phyloP scores from a whole-genome alignment of 1,284 basidiomycete species.

The Trichosporon asahii region DNA sequence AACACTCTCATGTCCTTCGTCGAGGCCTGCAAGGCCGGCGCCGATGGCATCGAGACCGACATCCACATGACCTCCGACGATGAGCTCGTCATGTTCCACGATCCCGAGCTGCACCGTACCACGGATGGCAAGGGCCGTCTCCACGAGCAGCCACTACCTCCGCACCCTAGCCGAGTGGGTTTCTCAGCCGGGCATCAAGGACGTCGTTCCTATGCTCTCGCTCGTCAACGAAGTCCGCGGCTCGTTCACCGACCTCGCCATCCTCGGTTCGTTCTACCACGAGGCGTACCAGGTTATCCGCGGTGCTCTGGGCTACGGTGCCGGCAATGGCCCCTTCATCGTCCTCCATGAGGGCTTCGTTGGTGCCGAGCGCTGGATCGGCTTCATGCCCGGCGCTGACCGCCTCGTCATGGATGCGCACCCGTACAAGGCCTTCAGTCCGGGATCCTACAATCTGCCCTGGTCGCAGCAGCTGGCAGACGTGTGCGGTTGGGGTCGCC shows the following conservation, averaged over 20 bases:
- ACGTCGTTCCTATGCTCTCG: constrained; percentile 37
- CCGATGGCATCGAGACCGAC: constrained; percentile 95
- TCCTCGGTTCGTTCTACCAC: constrained; percentile 54
- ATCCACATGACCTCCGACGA: constrained; percentile 90
- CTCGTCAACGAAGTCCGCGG: constrained; percentile 50
- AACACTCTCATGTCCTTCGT: constrained; percentile 91
- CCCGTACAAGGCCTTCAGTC: constrained; percentile 45
- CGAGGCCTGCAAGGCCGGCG: constrained; percentile 85
- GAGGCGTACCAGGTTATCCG: constrained; percentile 77
- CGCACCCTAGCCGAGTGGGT: constrained; percentile 85
- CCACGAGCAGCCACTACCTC: constrained; percentile 64
- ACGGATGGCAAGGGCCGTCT: constrained; percentile 58
- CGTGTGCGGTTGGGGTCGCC: constrained; percentile 49
- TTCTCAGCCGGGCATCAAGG: constrained; percentile 63
- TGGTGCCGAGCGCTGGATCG: constrained; percentile 62
- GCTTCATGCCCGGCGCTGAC: constrained; percentile 67
- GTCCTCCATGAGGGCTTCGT: constrained; percentile 76
- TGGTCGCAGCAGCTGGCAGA: constrained; percentile 19
- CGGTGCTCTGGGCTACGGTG: constrained; percentile 68
- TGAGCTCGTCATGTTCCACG: constrained; percentile 93
- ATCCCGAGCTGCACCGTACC: constrained; percentile 63
- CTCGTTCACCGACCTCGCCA: constrained; percentile 29
- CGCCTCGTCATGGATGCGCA: constrained; percentile 56
- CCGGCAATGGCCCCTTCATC: constrained; percentile 75
- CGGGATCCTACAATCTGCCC: constrained; percentile 38